A percentile compares a stretch with the other conserved stretches of the same genome.
phyloP scores from a whole-genome alignment of 2,329 filamentous ascomycete genomes.

The Kalaharituber pfeilii region DNA sequence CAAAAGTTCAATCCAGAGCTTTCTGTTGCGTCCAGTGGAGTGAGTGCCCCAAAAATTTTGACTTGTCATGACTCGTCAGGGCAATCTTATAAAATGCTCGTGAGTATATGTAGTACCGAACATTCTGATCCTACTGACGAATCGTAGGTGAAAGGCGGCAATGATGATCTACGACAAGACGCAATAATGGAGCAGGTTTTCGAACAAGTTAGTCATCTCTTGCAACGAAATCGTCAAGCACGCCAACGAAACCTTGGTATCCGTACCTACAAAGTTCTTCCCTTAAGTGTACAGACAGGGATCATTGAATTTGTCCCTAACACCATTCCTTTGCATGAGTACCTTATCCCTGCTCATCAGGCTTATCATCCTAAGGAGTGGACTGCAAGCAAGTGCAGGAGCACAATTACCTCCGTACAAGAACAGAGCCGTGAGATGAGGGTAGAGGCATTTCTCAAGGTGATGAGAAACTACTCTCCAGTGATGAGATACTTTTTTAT shows the following conservation, averaged over 20 bases:
- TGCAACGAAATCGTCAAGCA: slow-evolving; percentile 71
- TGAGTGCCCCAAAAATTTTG: slow-evolving; percentile 87
- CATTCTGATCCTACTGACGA: slow-evolving; percentile 9
- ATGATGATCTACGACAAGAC: slow-evolving; percentile 90
- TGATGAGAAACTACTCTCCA: slow-evolving; percentile 69
- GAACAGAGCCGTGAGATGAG: slow-evolving; percentile 51
- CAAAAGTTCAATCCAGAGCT: slow-evolving; percentile 55
- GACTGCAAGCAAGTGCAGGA: slow-evolving; percentile 57
- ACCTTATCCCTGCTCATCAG: slow-evolving; percentile 76
- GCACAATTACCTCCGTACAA: slow-evolving; percentile 59
- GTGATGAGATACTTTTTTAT: slow-evolving; percentile 97
- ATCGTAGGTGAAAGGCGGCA: slow-evolving; percentile 65
- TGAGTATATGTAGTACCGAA: slow-evolving; percentile 26
- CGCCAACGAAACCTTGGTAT: slow-evolving; percentile 79
- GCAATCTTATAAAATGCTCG: slow-evolving; percentile 65
- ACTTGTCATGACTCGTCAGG: slow-evolving; percentile 67
- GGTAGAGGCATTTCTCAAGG: slow-evolving; percentile 56
- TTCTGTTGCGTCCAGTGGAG: slow-evolving; percentile 69
- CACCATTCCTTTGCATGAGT: slow-evolving; percentile 82
- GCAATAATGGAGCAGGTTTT: slow-evolving; percentile 99
- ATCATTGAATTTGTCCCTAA: slow-evolving; percentile 95
- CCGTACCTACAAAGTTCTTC: slow-evolving; percentile 91
- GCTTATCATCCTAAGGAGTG: slow-evolving; percentile 71
- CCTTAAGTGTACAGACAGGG: slow-evolving; percentile 65
- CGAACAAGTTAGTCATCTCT: slow-evolving; percentile 75